phyloP scores from a whole-genome alignment of 305 asterid genomes.

The Solanum hybrid region DNA sequence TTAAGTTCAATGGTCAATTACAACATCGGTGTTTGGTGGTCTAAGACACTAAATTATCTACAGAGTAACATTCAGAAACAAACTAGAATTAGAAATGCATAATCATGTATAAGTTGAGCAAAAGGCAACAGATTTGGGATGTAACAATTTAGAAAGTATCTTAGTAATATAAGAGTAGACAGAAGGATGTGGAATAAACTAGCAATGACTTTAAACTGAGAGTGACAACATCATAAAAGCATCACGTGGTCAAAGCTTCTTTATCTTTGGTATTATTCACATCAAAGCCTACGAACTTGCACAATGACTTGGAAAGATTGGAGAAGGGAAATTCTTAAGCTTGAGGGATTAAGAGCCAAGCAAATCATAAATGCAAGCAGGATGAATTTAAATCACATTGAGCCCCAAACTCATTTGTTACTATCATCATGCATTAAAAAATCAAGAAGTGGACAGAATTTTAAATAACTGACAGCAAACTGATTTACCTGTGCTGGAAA shows the following conservation, averaged over 20 bases:
- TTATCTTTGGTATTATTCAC: neutral
- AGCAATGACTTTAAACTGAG: neutral
- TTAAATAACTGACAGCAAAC: neutral
- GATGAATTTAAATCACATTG: neutral
- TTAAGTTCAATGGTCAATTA: neutral
- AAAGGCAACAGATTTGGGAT: neutral
- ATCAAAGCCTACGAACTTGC: neutral
- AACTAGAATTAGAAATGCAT: neutral
- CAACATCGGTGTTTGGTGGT: neutral
- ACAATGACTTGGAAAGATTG: neutral
- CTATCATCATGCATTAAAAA: neutral
- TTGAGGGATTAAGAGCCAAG: neutral
- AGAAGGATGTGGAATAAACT: neutral
- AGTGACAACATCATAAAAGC: neutral
- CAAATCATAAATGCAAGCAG: neutral
- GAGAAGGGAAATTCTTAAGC: neutral
- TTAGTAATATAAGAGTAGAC: neutral
- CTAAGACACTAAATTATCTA: neutral
- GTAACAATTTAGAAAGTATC: neutral
- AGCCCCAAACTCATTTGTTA: neutral
- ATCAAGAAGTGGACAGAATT: conserved; percentile 2
- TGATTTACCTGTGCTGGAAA: conserved; percentile 74
- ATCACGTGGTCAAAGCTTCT: neutral
- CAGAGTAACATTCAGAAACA: neutral
- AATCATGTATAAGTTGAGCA: neutral